Evolutionary conservation across 2,329 filamentous ascomycete genomes (phyloP).

Genomic region (Colletotrichum navitas): DNA sequence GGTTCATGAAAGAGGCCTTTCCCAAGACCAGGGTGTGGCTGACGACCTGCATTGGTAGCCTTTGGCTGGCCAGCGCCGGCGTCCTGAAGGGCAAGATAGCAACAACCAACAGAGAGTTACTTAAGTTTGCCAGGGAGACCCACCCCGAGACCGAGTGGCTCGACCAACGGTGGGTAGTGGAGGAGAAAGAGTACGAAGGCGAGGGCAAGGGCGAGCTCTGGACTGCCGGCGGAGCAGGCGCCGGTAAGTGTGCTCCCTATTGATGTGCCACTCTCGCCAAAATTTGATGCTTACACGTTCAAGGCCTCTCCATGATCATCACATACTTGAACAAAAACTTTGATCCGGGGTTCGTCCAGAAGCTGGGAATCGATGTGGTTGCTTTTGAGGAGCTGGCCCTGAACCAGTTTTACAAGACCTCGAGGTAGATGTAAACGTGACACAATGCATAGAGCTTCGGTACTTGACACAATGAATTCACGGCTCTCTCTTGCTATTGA

Average conservation of each 20-base stretch:
- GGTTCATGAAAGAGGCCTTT: constrained; percentile 53
- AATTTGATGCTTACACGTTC: background rate
- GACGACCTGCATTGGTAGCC: constrained; percentile 54
- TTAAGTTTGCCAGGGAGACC: constrained; percentile 47
- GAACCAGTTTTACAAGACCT: constrained; percentile 36
- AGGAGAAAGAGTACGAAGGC: constrained; percentile 48
- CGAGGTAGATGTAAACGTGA: background rate
- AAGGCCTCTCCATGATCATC: constrained; percentile 25
- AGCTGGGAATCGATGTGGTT: constrained; percentile 18
- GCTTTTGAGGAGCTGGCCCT: constrained; percentile 30
- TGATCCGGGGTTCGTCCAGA: constrained; percentile 28
- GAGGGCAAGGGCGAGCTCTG: constrained; percentile 51
- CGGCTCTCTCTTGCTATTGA: background rate
- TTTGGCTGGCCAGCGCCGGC: constrained; percentile 55
- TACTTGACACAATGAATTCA: background rate
- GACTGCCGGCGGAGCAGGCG: constrained; percentile 54
- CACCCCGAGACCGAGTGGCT: constrained; percentile 53
- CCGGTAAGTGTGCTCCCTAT: constrained; percentile 46
- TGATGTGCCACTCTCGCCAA: too few relatives aligned
- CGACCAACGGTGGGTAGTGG: constrained; percentile 55
- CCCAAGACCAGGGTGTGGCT: constrained; percentile 51
- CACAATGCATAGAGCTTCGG: too few relatives aligned
- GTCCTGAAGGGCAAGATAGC: constrained; percentile 53
- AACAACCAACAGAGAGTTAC: constrained; percentile 53
- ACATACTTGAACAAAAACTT: constrained; percentile 36